Evolutionary conservation across 345 rosid genomes (phyloP).

Genomic region (Aethionema arabicum): DNA sequence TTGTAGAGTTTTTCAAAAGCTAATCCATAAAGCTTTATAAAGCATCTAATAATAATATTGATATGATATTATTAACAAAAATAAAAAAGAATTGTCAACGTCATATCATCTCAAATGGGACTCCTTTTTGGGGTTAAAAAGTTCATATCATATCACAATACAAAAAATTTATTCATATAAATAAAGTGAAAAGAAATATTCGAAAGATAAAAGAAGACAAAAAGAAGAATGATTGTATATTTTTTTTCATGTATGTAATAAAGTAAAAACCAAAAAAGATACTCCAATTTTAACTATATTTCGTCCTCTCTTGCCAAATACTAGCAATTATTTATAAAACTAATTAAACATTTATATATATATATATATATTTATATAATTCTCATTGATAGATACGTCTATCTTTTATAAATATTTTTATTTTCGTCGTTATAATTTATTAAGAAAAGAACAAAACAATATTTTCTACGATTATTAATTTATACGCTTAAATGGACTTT

Average conservation of each 20-base stretch:
- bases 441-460: too few relatives aligned
- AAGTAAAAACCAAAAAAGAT: conserved; percentile 28
- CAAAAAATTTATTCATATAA: background rate
- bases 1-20: conserved; percentile 19
- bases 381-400: background rate
- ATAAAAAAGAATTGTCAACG: conserved; percentile 33
- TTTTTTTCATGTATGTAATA: conserved; percentile 32
- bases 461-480: too few relatives aligned
- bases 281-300: conserved; percentile 21
- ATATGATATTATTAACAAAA: conserved; percentile 9
- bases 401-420: background rate
- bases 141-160: conserved; percentile 31
- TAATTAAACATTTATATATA: background rate
- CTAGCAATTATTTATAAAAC: conserved; percentile 6
- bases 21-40: conserved; percentile 24
- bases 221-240: conserved; percentile 39
- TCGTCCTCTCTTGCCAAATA: conserved; percentile 26
- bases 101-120: conserved; percentile 37
- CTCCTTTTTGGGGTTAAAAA: conserved; percentile 25
- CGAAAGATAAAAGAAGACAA: conserved; percentile 34
- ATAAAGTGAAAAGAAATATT: conserved; percentile 32
- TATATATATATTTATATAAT: background rate
- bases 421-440: too few relatives aligned
- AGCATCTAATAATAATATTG: conserved; percentile 14
- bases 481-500: too few relatives aligned